phyloP scores from a whole-genome alignment of 108 stramenopile genomes.

The Nannochloropsis oceanica region DNA sequence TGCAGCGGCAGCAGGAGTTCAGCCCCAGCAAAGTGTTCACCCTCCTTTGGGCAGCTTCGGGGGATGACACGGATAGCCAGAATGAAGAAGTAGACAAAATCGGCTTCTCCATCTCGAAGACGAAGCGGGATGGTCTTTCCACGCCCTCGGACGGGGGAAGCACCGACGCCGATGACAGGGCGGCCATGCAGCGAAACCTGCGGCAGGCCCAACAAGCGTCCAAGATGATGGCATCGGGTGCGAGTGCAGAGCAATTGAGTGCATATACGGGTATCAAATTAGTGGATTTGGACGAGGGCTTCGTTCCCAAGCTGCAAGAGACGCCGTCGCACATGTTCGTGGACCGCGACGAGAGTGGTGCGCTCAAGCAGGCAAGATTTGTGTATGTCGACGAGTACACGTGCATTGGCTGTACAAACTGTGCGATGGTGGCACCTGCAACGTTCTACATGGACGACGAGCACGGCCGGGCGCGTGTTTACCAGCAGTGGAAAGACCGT shows the following conservation, averaged over 20 bases:
- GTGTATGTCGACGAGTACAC: conserved; percentile 83
- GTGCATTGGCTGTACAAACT: conserved; percentile 74
- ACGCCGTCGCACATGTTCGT: conserved; percentile 6
- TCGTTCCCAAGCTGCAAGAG: background rate
- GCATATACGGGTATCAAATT: background rate
- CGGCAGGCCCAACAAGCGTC: background rate
- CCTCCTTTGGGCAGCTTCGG: no score
- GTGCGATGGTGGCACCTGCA: conserved; percentile 62
- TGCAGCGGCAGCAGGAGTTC: no score
- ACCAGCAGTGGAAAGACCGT: conserved; percentile 78
- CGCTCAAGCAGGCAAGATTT: background rate
- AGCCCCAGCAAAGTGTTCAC: no score
- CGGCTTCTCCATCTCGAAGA: background rate
- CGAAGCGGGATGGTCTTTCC: background rate
- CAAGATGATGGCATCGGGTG: background rate
- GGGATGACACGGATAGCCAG: background rate
- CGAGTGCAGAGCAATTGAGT: background rate
- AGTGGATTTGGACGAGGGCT: background rate
- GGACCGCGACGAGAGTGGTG: conserved; percentile 1
- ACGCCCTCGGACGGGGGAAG: background rate
- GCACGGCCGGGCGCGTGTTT: conserved; percentile 67
- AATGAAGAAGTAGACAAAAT: background rate
- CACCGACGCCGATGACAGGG: background rate
- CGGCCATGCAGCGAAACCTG: background rate
- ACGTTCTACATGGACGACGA: conserved; percentile 84